Evolutionary conservation across 2,329 filamentous ascomycete species (phyloP).

Genomic region (Botrytis porri): DNA sequence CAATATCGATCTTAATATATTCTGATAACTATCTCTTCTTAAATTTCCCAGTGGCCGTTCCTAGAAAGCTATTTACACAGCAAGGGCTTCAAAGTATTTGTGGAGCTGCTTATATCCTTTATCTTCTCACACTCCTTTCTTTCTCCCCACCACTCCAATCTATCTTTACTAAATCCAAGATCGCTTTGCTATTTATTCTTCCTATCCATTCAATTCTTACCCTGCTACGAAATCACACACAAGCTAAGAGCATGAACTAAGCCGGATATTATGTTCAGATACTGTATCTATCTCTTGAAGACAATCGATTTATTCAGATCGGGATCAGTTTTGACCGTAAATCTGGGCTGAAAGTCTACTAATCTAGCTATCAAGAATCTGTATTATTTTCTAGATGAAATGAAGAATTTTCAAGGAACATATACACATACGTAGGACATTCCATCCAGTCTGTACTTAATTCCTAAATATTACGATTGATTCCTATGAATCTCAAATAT

Average conservation of each 20-base stretch:
- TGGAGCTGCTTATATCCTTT: neutral
- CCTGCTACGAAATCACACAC: neutral
- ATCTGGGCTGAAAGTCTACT: neutral
- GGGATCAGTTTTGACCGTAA: neutral
- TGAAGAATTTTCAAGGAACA: neutral
- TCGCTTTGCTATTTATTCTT: neutral
- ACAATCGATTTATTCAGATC: neutral
- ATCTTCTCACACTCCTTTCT: neutral
- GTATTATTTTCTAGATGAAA: neutral
- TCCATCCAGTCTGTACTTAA: neutral
- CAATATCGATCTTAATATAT: neutral
- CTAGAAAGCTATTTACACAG: neutral
- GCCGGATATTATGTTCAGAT: neutral
- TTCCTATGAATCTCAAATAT: neutral
- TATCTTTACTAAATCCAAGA: neutral
- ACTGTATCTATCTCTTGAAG: neutral
- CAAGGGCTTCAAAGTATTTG: fast-evolving
- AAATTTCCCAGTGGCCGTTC: neutral
- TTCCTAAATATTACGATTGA: neutral
- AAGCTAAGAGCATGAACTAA: neutral
- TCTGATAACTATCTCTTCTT: neutral
- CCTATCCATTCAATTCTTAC: neutral
- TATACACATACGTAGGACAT: neutral
- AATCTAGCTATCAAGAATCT: neutral
- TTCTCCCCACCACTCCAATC: neutral